Evolutionary conservation across 1,139 yeast genomes (phyloP), one percentile per base, ranked within the genome.

Genomic region (Suhomyces ambrosiae): DNA sequence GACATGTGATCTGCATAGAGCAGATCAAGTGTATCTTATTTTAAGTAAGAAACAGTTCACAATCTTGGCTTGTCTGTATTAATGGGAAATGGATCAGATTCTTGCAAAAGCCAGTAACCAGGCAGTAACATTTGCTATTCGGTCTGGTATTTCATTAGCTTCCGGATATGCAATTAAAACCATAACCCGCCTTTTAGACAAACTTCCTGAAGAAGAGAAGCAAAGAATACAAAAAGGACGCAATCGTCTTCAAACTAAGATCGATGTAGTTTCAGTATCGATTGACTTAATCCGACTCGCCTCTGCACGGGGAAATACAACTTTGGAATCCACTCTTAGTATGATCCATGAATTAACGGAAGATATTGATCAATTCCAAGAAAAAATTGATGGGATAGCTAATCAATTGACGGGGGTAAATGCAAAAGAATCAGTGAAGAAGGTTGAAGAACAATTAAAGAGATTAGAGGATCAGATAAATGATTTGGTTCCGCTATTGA

Each of bases 121-220:
- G 48, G 88, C 88, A 1, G 87, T 86, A 7, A 77, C 89, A 2
- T 83, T 86, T 63, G 95, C 94, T 8, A 80, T 86, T 27, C 66
- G 86, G 41, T 84, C 92, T 1, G 89, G 94, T 0, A 79, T 86
- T 17, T 80, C 89, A 0, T 53, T 85, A 23, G 95, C 94, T 0
- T 80, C 90, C 0, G 81, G 86, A 0, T 86, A 80, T 60, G 92
- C 92, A 13, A 73, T 86, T 36, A 80, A 78, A 45, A 79, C 86
- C 0, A 76, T 85, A 12, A 60, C 80, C 12, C 74, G 71, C 35
- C 74, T 83, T 45, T 63, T 84, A 34, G 82, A 76, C 25, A 71
- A 74, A 42, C 72, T 84, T 17, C 92, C 94, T 0, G 77, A 69
- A 28, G 65, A 69, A 14, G 84, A 82, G 42, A 72, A 76, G 45